Conservation (phyloP, 2,329 filamentous ascomycete genomes). For the Botrytis porri region DNA sequence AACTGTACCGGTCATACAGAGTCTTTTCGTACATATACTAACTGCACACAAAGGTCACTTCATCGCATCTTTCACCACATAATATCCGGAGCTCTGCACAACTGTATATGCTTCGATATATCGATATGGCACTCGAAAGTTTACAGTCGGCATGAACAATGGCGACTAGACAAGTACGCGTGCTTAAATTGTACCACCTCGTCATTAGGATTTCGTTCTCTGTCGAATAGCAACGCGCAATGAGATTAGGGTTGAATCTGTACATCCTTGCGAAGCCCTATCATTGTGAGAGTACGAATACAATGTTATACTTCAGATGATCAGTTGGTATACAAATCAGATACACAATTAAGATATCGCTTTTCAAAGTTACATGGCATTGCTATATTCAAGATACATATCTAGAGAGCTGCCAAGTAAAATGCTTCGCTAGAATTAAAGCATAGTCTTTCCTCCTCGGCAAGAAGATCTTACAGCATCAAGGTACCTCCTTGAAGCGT, state of each 20-base stretch:
- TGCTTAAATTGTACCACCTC: neutral
- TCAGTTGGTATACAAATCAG: neutral
- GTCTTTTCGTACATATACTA: neutral
- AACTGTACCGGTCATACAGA: neutral
- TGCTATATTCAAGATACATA: neutral
- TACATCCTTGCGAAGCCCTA: neutral
- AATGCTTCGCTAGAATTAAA: neutral
- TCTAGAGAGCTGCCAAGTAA: neutral
- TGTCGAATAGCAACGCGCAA: neutral
- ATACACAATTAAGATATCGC: neutral
- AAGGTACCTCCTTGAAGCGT: neutral
- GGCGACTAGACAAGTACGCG: neutral
- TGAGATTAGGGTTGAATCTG: neutral
- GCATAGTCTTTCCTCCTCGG: neutral
- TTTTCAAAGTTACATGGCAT: neutral
- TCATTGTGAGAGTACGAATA: neutral
- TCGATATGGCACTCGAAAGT: neutral
- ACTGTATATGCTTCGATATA: neutral
- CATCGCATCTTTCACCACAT: neutral
- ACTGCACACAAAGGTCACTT: neutral
- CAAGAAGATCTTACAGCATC: neutral
- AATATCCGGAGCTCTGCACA: neutral
- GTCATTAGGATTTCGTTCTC: neutral
- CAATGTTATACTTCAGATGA: neutral
- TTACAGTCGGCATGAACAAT: neutral